Base-by-base conservation (phyloP, 1,284 basidiomycete species). In the Ustilago curta region DNA sequence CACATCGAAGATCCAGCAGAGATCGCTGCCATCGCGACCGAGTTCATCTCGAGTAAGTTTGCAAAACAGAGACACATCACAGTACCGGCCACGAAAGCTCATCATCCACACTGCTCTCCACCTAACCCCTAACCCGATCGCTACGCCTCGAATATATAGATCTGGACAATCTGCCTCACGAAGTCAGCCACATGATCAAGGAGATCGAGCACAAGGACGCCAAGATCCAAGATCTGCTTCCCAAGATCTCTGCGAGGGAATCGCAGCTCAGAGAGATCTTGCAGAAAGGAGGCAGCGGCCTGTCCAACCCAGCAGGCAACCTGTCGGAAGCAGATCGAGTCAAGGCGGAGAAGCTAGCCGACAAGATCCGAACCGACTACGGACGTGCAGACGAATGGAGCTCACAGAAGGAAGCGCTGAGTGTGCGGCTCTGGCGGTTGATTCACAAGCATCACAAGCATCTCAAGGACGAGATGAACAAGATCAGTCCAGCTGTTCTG, bases 141-240 rank as follows among this genome's bases (percentile, higher is more conserved):
- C 7, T 9, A 18, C 27, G 45, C 18, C 16, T 27, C 27, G 12
- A n/a, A 3, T 12, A 8, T 29, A 4, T 14, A 47, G 45, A 70
- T 18, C 59, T 84, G 8, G 82, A 84, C 72, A 84, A 83, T 35
- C 55, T 84, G 37, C 82, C 83, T 2, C 76, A 76, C 23, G 82
- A 84, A 49, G 79, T 84, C n/a, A 71, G 63, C 11, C 82, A 83
- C 50, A 70, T 82, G 47, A 54, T 84, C 53, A 80, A 81, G 49
- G 83, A 84, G 64, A 83, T 84, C 43, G 78, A 83, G 40, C 77
- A 83, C 56, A 84, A 84, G 61, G 83, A 84, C 55, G 67, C 60
- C 50, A 83, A 84, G 61, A 71, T 80, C 16, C 80, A 84, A 67
- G 81, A 83, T 11, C 49, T 78, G 18, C 61, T 83, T 8, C 72